Evolutionary conservation across 176 grass and related monocot species (phyloP).

Genomic region (Olyra latifolia): DNA sequence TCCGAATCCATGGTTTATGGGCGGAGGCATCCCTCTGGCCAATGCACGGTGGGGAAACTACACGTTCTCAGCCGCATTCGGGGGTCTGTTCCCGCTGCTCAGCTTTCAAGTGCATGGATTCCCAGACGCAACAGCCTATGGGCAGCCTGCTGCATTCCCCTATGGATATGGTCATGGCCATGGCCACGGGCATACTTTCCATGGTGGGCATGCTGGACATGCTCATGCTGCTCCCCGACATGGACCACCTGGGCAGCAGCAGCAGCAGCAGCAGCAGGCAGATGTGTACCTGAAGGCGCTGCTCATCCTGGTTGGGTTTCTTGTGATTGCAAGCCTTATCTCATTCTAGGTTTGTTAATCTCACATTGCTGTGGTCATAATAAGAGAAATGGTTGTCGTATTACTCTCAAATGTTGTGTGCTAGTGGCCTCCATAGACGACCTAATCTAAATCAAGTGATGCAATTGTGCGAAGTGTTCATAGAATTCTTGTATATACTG

Average conservation of each 20-base stretch:
- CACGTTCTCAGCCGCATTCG: constrained; percentile 70
- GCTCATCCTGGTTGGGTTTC: constrained; percentile 78
- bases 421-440: not conserved
- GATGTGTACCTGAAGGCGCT: constrained; percentile 82
- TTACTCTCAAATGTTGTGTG: constrained; percentile 21
- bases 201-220: constrained; percentile 45
- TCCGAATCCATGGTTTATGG: constrained; percentile 63
- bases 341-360: constrained; percentile 57
- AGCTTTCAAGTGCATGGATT: constrained; percentile 88
- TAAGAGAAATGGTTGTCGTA: not conserved
- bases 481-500: constrained; percentile 41
- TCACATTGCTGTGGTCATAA: constrained; percentile 8
- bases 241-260: constrained; percentile 22
- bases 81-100: constrained; percentile 74
- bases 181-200: constrained; percentile 63
- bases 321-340: constrained; percentile 80
- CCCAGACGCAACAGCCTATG: constrained; percentile 67
- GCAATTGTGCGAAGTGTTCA: constrained; percentile 20
- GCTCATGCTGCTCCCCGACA: constrained; percentile 59
- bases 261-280: constrained; percentile 62
- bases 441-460: constrained; percentile 1
- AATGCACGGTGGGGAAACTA: constrained; percentile 73
- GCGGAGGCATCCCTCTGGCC: constrained; percentile 42
- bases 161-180: constrained; percentile 58
- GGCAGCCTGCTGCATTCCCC: constrained; percentile 62